These are phyloP conservation scores for Aspergillus luchuensis DNA, from an alignment of 2,329 filamentous ascomycete species.

Conservation along the genomic window DNA sequence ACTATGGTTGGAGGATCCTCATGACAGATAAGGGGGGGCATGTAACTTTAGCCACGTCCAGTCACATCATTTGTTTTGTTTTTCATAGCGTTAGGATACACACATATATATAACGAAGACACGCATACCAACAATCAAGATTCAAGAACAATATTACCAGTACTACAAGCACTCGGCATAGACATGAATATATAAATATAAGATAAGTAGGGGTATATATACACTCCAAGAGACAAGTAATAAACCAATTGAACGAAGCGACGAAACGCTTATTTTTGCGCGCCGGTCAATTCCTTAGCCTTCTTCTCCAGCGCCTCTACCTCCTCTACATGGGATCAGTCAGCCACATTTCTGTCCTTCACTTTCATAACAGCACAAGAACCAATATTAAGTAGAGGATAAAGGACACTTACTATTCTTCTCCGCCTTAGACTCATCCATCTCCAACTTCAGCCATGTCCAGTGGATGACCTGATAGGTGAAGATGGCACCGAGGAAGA, in stretches of 20 bases:
- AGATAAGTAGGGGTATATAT: conserved; percentile 3
- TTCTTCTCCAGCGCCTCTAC: conserved; percentile 38
- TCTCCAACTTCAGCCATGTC: conserved; percentile 52
- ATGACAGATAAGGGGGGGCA: not conserved
- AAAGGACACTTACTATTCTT: conserved; percentile 43
- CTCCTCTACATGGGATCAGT: conserved; percentile 25
- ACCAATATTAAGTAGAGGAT: not conserved
- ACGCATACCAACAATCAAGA: not conserved
- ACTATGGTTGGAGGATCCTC: not conserved
- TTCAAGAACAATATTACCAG: not conserved
- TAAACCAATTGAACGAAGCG: not conserved
- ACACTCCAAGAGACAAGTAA: not conserved
- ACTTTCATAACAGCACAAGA: not conserved
- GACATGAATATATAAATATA: not conserved
- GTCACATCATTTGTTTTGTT: not conserved
- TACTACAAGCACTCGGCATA: not conserved
- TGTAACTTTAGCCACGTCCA: not conserved
- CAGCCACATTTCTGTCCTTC: no score
- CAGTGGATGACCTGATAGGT: conserved; percentile 53
- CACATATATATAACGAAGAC: not conserved
- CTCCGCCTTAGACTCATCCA: conserved; percentile 45
- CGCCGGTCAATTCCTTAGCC: conserved; percentile 35
- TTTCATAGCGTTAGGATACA: conserved; percentile 1
- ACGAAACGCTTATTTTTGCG: conserved; percentile 25
- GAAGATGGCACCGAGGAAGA: conserved; percentile 51